phyloP scores from a whole-genome alignment of 768 basidiomycete genomes.

The Tephrocybe rancida region DNA sequence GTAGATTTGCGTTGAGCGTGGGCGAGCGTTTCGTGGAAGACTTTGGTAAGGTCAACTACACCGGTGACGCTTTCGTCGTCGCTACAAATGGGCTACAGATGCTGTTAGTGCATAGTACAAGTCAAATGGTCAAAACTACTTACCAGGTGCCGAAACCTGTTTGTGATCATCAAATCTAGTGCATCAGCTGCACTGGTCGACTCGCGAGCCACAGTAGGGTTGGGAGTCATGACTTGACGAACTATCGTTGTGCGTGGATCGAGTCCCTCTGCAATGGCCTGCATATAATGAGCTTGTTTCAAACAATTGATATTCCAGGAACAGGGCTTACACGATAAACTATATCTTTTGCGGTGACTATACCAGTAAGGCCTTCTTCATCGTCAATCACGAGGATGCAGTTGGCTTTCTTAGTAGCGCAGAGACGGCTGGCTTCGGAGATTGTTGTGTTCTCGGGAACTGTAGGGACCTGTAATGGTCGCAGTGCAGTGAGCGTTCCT shows the following conservation, averaged over 20 bases:
- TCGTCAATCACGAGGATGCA: slow-evolving; percentile 4
- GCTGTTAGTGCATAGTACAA: not conserved
- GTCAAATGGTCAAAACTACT: not conserved
- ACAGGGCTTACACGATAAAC: slow-evolving; percentile 6
- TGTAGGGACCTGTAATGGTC: not conserved
- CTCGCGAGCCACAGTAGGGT: not conserved
- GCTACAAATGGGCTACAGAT: not conserved
- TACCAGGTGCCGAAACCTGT: slow-evolving; percentile 7
- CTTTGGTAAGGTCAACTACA: slow-evolving; percentile 1
- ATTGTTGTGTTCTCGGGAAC: not conserved
- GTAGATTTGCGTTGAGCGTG: not conserved
- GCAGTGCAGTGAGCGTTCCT: not conserved
- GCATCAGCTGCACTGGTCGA: not conserved
- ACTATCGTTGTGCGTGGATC: slow-evolving; percentile 6
- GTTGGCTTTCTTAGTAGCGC: not conserved
- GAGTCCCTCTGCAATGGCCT: slow-evolving; percentile 8
- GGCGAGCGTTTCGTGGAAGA: slow-evolving; percentile 2
- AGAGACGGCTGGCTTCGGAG: not conserved
- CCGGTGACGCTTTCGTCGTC: not conserved
- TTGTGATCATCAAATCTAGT: slow-evolving; percentile 4
- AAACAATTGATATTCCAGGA: not conserved
- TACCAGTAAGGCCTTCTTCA: not conserved
- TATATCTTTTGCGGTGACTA: slow-evolving; percentile 10
- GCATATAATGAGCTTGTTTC: too few relatives aligned
- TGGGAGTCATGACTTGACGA: slow-evolving; percentile 8